Base-by-base conservation (phyloP, 2,329 filamentous ascomycete genomes). In the Monosporascus cannonballus region DNA sequence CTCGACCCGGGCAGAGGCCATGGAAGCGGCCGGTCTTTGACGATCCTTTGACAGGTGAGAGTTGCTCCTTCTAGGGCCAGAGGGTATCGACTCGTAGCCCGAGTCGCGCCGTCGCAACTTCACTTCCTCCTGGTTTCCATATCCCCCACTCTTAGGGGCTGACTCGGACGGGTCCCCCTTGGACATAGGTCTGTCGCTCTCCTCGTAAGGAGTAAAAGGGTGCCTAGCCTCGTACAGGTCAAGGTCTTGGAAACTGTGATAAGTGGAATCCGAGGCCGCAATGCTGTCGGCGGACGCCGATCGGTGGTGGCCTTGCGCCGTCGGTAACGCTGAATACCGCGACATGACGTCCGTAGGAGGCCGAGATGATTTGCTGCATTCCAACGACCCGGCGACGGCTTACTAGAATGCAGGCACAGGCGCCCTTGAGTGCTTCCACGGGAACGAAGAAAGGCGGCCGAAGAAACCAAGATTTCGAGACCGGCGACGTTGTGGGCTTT, bases 91-190 rank as follows among this genome's bases (percentile, higher is more conserved):
- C 60, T 79, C 79, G 59, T 84, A 83, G 36, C 80, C 80, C 0
- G 80, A 83, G 61, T 84, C 80, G 54, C 81, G 78, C 15, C 80
- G 74, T 48, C 74, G 73, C 71, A 83, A 27, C 20, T 22, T 46
- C 22, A 9, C 3, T 7, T 46, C 42, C 42, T 46, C 24, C 7
- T 24, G 15, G 9, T n/a, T 18, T 17, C 22, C 42, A 14, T 46
- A 7, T 30, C 11, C 24, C 15, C 42, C 17, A 25, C 6, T 25
- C 17, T n/a, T 81, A 0, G 71, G 64, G 14, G 64, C 61, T 1
- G 70, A 70, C 22, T 59, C 61, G 22, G 66, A 65, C n/a, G 62
- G 61, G 22, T 65, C 63, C 25, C 67, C 57, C 49, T 51, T 54
- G 30, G 41, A 51, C 39, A 54, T 45, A 30, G 52, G 53, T 17